Percentiles rank a stretch among this genome's conserved stretches.
These are phyloP conservation scores for Canavalia gladiata DNA, from an alignment of 306 rosid species.

Conservation along the genomic window DNA sequence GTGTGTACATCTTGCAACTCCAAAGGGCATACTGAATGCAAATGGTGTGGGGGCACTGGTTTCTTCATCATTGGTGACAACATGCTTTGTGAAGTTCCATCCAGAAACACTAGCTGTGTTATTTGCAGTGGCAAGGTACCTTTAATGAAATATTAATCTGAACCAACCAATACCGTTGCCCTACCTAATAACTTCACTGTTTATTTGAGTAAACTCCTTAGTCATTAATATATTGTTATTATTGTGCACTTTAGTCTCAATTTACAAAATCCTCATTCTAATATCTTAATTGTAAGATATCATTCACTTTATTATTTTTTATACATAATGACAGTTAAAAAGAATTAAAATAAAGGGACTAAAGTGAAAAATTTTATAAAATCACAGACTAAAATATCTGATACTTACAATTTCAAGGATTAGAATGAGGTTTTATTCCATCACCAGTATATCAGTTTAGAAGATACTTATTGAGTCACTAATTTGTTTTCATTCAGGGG, in stretches of 20 bases:
- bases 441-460: neutral
- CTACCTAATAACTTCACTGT: neutral
- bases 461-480: neutral
- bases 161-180: neutral
- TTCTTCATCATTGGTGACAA: conserved; percentile 90
- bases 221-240: too few species aligned
- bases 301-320: too few species aligned
- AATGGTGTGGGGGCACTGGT: conserved; percentile 92
- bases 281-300: too few species aligned
- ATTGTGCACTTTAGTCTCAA: neutral
- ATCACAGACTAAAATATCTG: too few species aligned
- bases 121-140: conserved; percentile 85
- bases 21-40: conserved; percentile 79
- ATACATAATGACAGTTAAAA: too few species aligned
- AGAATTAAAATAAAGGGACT: neutral
- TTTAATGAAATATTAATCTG: conserved; percentile 15
- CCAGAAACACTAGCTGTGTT: conserved; percentile 79
- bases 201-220: neutral
- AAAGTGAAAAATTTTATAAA: neutral
- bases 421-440: neutral
- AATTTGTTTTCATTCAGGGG: conserved; percentile 50
- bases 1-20: conserved; percentile 83
- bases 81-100: conserved; percentile 95
- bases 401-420: neutral
- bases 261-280: neutral